phyloP scores from a whole-genome alignment of 176 grass and related monocot genomes.

The Puya raimondii region DNA sequence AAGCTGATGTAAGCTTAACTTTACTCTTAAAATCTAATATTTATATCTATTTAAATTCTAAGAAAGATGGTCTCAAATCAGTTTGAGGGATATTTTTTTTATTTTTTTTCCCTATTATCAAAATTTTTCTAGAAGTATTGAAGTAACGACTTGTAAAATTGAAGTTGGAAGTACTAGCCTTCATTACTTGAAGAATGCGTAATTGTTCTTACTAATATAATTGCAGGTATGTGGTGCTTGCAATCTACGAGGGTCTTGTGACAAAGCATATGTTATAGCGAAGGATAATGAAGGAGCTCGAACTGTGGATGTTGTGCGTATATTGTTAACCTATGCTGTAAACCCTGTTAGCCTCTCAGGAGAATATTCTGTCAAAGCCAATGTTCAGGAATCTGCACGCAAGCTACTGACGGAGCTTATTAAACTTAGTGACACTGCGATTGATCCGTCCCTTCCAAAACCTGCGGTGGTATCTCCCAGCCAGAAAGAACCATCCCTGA shows the following conservation, averaged over 20 bases:
- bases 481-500: slow-evolving; percentile 23
- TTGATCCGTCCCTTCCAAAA: slow-evolving; percentile 50
- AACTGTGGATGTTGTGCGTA: slow-evolving; percentile 76
- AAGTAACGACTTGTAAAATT: no score
- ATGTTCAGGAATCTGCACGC: slow-evolving; percentile 71
- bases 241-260: slow-evolving; percentile 74
- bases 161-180: neutral
- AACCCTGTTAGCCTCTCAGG: slow-evolving; percentile 50
- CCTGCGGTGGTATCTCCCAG: slow-evolving; percentile 36
- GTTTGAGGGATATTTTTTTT: no score
- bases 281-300: slow-evolving; percentile 33
- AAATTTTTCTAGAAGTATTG: no score
- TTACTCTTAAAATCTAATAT: neutral
- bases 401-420: slow-evolving; percentile 66
- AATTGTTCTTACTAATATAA: slow-evolving; percentile 7
- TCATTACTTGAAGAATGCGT: neutral
- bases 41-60: no score
- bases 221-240: slow-evolving; percentile 66
- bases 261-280: slow-evolving; percentile 50
- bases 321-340: slow-evolving; percentile 63
- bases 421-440: slow-evolving; percentile 53
- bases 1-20: slow-evolving; percentile 65
- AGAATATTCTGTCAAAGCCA: slow-evolving; percentile 31
- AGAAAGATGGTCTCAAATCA: no score
- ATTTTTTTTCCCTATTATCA: no score